Percentiles rank a stretch among this genome's conserved stretches.
Evolutionary conservation across 2,329 filamentous ascomycete genomes (phyloP).

Genomic region (Corynespora cassiicola): DNA sequence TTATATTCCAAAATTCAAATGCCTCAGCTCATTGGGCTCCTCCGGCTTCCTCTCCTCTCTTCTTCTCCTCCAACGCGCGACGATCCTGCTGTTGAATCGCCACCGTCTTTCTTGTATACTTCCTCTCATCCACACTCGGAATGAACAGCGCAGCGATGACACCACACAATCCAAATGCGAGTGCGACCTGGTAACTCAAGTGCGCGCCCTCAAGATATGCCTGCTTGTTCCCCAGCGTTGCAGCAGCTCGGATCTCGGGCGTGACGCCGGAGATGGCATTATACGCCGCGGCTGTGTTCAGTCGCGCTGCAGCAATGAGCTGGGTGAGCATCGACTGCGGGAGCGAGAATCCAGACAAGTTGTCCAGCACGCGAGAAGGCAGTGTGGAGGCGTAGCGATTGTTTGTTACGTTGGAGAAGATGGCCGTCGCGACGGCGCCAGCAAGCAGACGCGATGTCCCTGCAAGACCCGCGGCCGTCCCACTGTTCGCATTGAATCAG

Average conservation of each 20-base stretch:
- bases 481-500: slow-evolving; percentile 10
- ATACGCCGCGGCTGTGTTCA: slow-evolving; percentile 33
- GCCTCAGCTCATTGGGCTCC: too few relatives aligned
- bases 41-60: too few relatives aligned
- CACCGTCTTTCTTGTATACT: slow-evolving; percentile 35
- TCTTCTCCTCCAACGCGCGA: slow-evolving; percentile 28
- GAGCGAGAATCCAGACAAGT: slow-evolving; percentile 26
- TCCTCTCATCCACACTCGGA: slow-evolving; percentile 30
- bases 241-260: slow-evolving; percentile 31
- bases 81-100: slow-evolving; percentile 33
- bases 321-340: slow-evolving; percentile 13
- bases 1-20: too few relatives aligned
- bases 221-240: slow-evolving; percentile 31
- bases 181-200: slow-evolving; percentile 35
- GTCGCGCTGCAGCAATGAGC: slow-evolving; percentile 28
- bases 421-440: slow-evolving; percentile 35
- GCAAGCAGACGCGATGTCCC: slow-evolving; percentile 36
- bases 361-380: slow-evolving; percentile 17
- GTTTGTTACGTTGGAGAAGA: slow-evolving; percentile 35
- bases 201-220: slow-evolving; percentile 34
- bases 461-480: slow-evolving; percentile 36
- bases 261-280: slow-evolving; percentile 35
- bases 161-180: slow-evolving; percentile 36
- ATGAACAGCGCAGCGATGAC: slow-evolving; percentile 36
- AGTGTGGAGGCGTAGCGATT: slow-evolving; percentile 30